Base-by-base conservation (phyloP, 257 asterid genomes). In the Fraxinus americana region DNA sequence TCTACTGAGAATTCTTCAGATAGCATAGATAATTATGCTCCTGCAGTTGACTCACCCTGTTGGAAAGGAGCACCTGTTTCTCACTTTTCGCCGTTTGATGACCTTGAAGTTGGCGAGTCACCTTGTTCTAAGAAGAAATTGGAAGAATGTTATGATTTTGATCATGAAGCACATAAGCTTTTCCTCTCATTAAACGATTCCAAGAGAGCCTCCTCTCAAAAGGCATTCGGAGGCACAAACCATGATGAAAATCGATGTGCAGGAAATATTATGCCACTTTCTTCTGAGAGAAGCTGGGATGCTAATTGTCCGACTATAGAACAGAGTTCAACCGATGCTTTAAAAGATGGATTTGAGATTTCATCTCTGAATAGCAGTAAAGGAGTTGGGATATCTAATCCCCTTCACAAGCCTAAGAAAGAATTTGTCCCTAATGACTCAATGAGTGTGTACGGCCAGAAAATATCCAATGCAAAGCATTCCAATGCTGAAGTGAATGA, bases 1-100 rank as follows among this genome's bases (percentile, higher is more conserved):
- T 78, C 87, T 45, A 35, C 84, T 71, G 90, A 82, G 78, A 80
- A 78, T 72, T 88, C 84, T 82, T 78, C 89, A 23, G 98, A 93
- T 80, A 73, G 83, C 75, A n/a, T 88, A 11, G 97, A 95, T 81
- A 87, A 82, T 83, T 88, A 87, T 74, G 90, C 79, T 86, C 84
- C 80, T 14, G 90, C 88, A 61, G 96, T 84, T 45, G 99, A 96
- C 86, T 96, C 99, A 21, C 99, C 99, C 70, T 96, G 99, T 87
- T 96, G 98, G 98, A 96, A 84, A 88, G 98, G 98, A 68, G 91
- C 97, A 65, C 86, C 93, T 5, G 88, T 90, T 77, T 85, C 92
- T 81, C 89, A 79, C 27, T 79, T 86, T 70, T 81, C 95, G 35
- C 63, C 83, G 2, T 74, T 87, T 71, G 91, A 87, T 80, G 70